phyloP scores from a whole-genome alignment of 768 basidiomycete genomes.

The Dacryopinax primogenitus region DNA sequence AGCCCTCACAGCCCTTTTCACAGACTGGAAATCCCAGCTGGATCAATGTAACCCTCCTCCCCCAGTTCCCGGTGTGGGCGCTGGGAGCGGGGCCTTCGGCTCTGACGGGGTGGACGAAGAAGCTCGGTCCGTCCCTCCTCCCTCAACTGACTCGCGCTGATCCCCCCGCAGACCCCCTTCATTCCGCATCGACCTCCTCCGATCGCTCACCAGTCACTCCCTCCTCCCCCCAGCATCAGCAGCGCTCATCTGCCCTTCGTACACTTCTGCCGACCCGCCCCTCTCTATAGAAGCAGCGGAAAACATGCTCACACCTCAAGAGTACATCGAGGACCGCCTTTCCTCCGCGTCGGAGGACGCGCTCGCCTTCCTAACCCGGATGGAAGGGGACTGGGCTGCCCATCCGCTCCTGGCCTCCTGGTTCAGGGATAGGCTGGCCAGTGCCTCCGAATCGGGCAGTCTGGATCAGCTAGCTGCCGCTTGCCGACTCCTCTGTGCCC shows the following conservation, averaged over 20 bases:
- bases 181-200: slow-evolving; percentile 3
- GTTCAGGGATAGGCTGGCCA: not conserved
- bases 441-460: not conserved
- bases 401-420: not conserved
- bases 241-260: not conserved
- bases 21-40: not conserved
- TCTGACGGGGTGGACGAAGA: slow-evolving; percentile 8
- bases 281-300: not conserved
- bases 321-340: slow-evolving; percentile 5
- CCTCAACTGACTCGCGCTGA: not conserved
- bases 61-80: not conserved
- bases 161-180: not conserved
- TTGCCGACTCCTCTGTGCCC: not conserved
- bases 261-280: not conserved
- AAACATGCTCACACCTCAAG: not conserved
- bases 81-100: not conserved
- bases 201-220: not conserved
- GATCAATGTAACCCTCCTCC: not conserved
- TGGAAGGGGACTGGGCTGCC: not conserved
- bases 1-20: not conserved
- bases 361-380: not conserved
- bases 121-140: not conserved
- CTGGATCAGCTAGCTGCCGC: not conserved
- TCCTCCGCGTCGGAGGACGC: not conserved
- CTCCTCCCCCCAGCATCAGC: not conserved